phyloP scores from a whole-genome alignment of 2,329 filamentous ascomycete species.

The Arthrobotrys pseudoclavata region DNA sequence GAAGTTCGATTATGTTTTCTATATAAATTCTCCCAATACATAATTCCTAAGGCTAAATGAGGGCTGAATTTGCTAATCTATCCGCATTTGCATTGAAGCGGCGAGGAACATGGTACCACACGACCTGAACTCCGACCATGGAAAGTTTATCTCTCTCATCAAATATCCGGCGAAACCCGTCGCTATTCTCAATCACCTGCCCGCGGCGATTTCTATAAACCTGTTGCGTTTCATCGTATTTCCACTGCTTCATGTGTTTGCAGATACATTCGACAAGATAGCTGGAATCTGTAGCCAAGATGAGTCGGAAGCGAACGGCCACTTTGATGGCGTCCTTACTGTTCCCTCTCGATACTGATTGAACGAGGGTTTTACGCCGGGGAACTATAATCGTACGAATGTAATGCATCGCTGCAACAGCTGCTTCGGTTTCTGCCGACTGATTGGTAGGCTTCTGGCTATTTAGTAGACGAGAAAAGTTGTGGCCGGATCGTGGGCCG shows the following conservation, averaged over 20 bases:
- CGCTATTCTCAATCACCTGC: constrained; percentile 7
- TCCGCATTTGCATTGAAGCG: constrained; percentile 17
- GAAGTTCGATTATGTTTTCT: too few species aligned
- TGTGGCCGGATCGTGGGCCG: too few species aligned
- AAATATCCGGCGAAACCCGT: constrained; percentile 11
- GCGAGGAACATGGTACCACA: constrained; percentile 28
- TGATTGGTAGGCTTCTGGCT: constrained; percentile 3
- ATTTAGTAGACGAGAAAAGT: too few species aligned
- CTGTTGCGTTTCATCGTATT: not conserved
- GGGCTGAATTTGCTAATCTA: constrained; percentile 12
- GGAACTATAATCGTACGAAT: constrained; percentile 16
- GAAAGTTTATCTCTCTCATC: constrained; percentile 19
- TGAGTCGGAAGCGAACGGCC: constrained; percentile 10
- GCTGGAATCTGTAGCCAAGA: constrained; percentile 13
- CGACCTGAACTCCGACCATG: constrained; percentile 13
- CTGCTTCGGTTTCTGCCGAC: constrained; percentile 16
- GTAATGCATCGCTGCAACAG: constrained; percentile 15
- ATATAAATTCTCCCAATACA: too few species aligned
- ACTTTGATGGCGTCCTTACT: not conserved
- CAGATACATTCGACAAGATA: constrained; percentile 31
- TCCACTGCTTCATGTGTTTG: constrained; percentile 16
- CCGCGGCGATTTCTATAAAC: constrained; percentile 20
- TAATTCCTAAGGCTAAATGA: not conserved
- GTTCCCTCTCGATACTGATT: not conserved
- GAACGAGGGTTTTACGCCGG: not conserved